Percentiles rank a stretch among this genome's conserved stretches.
phyloP scores from a whole-genome alignment of 257 asterid genomes.

The Solanum verrucosum region DNA sequence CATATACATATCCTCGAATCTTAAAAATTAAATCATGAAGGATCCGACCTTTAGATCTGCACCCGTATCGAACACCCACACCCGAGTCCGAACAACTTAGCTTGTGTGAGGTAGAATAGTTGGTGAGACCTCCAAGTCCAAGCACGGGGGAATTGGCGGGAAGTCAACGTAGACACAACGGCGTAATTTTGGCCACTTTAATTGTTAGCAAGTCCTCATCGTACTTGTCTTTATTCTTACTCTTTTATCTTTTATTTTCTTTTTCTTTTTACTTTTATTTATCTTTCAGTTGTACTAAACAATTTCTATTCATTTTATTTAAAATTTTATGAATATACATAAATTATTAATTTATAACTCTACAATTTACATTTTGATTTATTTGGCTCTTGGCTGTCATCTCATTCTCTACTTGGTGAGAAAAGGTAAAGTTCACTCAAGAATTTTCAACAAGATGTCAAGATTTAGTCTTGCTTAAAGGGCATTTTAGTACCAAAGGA shows the following conservation, averaged over 20 bases:
- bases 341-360: neutral
- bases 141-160: neutral
- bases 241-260: too few species aligned
- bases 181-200: neutral
- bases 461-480: neutral
- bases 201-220: neutral
- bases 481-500: neutral
- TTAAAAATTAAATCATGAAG: too few species aligned
- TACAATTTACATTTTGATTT: neutral
- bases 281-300: too few species aligned
- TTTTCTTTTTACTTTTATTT: too few species aligned
- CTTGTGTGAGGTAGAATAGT: neutral
- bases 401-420: neutral
- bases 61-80: accelerated
- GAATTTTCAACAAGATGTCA: neutral
- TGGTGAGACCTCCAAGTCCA: neutral
- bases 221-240: neutral
- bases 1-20: too few species aligned
- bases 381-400: neutral
- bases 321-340: too few species aligned
- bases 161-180: neutral
- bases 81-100: too few species aligned
- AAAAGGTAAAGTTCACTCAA: neutral
- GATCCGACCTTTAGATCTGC: too few species aligned
- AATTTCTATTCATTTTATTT: too few species aligned